Percentiles rank a stretch among this genome's conserved stretches.
These are phyloP conservation scores for Lanmaoa pseudosensibilis DNA, from an alignment of 768 basidiomycete genomes.

Conservation along the genomic window DNA sequence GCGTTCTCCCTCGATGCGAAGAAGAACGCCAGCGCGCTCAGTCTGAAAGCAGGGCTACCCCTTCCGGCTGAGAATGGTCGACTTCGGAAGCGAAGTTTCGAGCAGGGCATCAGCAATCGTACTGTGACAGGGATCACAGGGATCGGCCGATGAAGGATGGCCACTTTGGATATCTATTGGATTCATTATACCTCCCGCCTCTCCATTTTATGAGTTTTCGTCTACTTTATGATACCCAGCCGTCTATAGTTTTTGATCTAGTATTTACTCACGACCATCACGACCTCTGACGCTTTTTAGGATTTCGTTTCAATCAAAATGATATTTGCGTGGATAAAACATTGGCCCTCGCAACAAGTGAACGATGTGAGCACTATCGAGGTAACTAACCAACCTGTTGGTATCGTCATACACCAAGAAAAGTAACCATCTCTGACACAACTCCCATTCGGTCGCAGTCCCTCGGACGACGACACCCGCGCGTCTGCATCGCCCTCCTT, in stretches of 20 bases:
- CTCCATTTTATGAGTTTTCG: not conserved
- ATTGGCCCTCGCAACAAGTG: not conserved
- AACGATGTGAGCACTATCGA: not conserved
- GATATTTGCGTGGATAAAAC: not conserved
- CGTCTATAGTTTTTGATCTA: not conserved
- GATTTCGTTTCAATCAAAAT: not conserved
- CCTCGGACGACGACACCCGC: not conserved
- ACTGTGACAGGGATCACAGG: slow-evolving; percentile 57
- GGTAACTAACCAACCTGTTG: not conserved
- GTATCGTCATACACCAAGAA: not conserved
- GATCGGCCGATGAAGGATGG: slow-evolving; percentile 36
- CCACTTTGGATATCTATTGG: not conserved
- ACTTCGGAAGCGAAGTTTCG: slow-evolving; percentile 36
- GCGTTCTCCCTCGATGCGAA: slow-evolving; percentile 61
- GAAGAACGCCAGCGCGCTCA: slow-evolving; percentile 49
- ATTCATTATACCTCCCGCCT: slow-evolving; percentile 1
- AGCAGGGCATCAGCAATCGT: slow-evolving; percentile 44
- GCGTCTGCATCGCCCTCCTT: not conserved
- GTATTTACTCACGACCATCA: slow-evolving; percentile 4
- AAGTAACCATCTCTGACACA: not conserved
- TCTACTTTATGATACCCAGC: slow-evolving; percentile 6
- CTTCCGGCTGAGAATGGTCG: slow-evolving; percentile 51
- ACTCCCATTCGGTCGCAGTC: slow-evolving; percentile 6
- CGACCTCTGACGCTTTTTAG: not conserved
- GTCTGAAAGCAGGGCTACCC: slow-evolving; percentile 33